phyloP scores from a whole-genome alignment of 1,139 yeast species.

The Tardiomyces digboiensis region DNA sequence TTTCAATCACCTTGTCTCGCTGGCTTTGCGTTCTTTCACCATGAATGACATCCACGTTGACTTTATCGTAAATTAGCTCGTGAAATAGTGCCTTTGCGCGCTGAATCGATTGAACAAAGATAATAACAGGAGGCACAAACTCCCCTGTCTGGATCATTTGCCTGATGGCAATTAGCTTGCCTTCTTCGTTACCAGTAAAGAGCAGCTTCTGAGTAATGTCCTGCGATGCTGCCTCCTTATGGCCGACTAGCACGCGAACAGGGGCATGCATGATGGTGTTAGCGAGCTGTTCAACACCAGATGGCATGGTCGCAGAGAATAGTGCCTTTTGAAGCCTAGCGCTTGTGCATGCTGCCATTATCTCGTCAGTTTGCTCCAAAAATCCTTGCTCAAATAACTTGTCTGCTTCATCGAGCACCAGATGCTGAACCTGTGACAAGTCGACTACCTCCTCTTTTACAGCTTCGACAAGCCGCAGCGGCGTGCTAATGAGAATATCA shows the following conservation, averaged over 20 bases:
- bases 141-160: slow-evolving; percentile 74
- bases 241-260: slow-evolving; percentile 81
- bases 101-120: slow-evolving; percentile 83
- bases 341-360: slow-evolving; percentile 57
- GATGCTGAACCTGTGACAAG: slow-evolving; percentile 55
- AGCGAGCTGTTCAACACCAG: slow-evolving; percentile 87
- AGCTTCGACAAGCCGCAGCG: slow-evolving; percentile 75
- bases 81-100: slow-evolving; percentile 95
- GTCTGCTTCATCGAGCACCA: slow-evolving; percentile 95
- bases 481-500: slow-evolving; percentile 82
- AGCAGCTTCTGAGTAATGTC: slow-evolving; percentile 77
- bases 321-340: slow-evolving; percentile 50
- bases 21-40: slow-evolving; percentile 90
- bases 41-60: slow-evolving; percentile 93
- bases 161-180: slow-evolving; percentile 83
- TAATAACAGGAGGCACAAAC: slow-evolving; percentile 86
- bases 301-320: slow-evolving; percentile 94
- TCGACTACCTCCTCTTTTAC: slow-evolving; percentile 51
- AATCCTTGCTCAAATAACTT: slow-evolving; percentile 86
- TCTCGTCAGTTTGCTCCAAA: slow-evolving; percentile 83
- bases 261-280: slow-evolving; percentile 78
- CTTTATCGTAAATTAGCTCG: slow-evolving; percentile 80
- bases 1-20: slow-evolving; percentile 74
- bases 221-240: slow-evolving; percentile 84
- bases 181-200: slow-evolving; percentile 91